Conservation (phyloP, 805 yeast species). For the Monosporozyma yasuniensis region DNA sequence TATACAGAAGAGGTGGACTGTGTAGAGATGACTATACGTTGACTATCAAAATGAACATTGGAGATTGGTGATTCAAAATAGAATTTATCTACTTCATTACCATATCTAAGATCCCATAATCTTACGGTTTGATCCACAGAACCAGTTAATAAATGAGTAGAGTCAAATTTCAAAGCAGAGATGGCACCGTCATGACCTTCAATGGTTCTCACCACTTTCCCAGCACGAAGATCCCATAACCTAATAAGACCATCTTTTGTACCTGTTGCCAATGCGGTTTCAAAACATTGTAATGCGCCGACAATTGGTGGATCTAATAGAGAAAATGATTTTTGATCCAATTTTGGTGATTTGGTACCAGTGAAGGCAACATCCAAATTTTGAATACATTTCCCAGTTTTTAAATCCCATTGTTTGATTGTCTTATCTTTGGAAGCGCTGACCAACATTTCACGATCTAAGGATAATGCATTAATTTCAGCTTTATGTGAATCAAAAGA, state of each 20-base stretch:
- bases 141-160: constrained; percentile 51
- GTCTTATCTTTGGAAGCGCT: constrained; percentile 66
- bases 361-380: constrained; percentile 47
- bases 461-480: constrained; percentile 54
- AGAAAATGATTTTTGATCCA: constrained; percentile 4
- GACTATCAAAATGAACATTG: constrained; percentile 48
- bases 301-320: constrained; percentile 35
- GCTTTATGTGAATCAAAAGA: constrained; percentile 58
- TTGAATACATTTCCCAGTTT: constrained; percentile 56
- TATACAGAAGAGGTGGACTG: constrained; percentile 41
- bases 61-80: constrained; percentile 50
- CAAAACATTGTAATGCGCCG: constrained; percentile 60
- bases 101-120: constrained; percentile 66
- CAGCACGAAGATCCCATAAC: constrained; percentile 67
- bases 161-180: constrained; percentile 59
- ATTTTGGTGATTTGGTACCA: constrained; percentile 9
- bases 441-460: constrained; percentile 43
- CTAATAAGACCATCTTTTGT: constrained; percentile 67
- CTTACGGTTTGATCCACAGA: constrained; percentile 52
- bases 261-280: constrained; percentile 72
- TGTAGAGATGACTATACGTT: constrained; percentile 48
- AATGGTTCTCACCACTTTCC: constrained; percentile 52
- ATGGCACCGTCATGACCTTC: constrained; percentile 64
- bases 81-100: constrained; percentile 49
- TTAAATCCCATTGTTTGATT: constrained; percentile 66